Conservation (phyloP, 768 basidiomycete genomes). For the Russula dissimulans region DNA sequence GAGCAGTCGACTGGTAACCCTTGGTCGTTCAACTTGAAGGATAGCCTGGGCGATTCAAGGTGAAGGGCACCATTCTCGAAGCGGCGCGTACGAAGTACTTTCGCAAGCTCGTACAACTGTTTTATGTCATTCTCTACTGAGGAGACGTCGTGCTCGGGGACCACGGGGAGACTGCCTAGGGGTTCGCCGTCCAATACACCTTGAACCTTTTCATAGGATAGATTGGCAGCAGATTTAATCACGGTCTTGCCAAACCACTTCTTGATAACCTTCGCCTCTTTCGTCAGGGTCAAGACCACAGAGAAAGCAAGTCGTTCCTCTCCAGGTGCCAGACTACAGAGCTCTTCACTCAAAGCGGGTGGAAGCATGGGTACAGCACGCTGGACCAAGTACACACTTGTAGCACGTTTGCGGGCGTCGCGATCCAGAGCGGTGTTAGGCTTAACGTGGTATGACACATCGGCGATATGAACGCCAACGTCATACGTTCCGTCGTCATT, state of each 20-base stretch:
- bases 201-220: slow-evolving; percentile 79
- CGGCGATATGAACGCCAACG: slow-evolving; percentile 91
- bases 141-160: slow-evolving; percentile 45
- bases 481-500: slow-evolving; percentile 92
- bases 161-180: slow-evolving; percentile 43
- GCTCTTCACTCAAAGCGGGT: slow-evolving; percentile 81
- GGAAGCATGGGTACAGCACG: slow-evolving; percentile 96
- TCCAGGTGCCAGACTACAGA: slow-evolving; percentile 86
- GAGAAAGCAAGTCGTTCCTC: slow-evolving; percentile 90
- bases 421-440: slow-evolving; percentile 96
- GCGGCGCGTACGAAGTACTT: slow-evolving; percentile 61
- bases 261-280: slow-evolving; percentile 71
- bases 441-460: slow-evolving; percentile 92
- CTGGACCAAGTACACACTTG: slow-evolving; percentile 94
- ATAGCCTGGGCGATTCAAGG: slow-evolving; percentile 57
- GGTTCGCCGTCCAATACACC: slow-evolving; percentile 66
- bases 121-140: slow-evolving; percentile 74
- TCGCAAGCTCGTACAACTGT: slow-evolving; percentile 56
- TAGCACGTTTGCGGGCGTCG: slow-evolving; percentile 94
- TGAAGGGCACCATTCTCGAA: slow-evolving; percentile 74
- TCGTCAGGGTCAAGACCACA: slow-evolving; percentile 74
- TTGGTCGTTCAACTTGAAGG: slow-evolving; percentile 70
- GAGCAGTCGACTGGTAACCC: slow-evolving; percentile 76
- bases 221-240: slow-evolving; percentile 79
- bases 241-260: slow-evolving; percentile 94